A percentile compares a stretch with the other conserved stretches of the same genome.
These are phyloP conservation scores for Hypoxylon subgilvum DNA, from an alignment of 495 filamentous ascomycete species.

Conservation along the genomic window DNA sequence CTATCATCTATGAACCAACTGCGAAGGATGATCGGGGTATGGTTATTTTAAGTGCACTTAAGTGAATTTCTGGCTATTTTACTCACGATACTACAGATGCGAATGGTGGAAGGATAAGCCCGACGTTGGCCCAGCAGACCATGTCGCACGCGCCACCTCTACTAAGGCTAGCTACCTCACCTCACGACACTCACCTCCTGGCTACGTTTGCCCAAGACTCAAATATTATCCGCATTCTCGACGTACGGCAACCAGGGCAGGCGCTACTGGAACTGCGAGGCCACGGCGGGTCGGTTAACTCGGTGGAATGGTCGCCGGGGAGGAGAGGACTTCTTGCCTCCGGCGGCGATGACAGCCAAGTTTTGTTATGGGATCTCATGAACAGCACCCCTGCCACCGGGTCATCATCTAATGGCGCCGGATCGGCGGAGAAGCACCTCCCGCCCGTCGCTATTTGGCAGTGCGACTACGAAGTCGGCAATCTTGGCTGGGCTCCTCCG, in stretches of 20 bases:
- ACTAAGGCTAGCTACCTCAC: conserved; percentile 87
- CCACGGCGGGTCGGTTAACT: conserved; percentile 85
- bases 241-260: conserved; percentile 95
- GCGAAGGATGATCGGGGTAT: conserved; percentile 85
- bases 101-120: conserved; percentile 63
- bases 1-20: conserved; percentile 97
- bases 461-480: conserved; percentile 95
- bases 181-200: conserved; percentile 92
- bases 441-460: conserved; percentile 86
- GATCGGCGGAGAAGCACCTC: conserved; percentile 61
- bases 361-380: conserved; percentile 92
- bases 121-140: conserved; percentile 71
- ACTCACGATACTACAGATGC: conserved; percentile 46
- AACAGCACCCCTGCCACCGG: conserved; percentile 65
- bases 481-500: conserved; percentile 91
- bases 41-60: background rate
- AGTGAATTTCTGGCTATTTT: conserved; percentile 17
- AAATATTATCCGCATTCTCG: conserved; percentile 90
- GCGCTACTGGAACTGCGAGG: conserved; percentile 92
- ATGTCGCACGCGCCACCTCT: conserved; percentile 83
- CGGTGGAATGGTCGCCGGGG: conserved; percentile 92
- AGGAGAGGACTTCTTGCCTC: conserved; percentile 88
- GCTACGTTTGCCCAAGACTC: conserved; percentile 96
- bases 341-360: conserved; percentile 87
- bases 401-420: conserved; percentile 52